Evolutionary conservation across 306 rosid species (phyloP), one percentile per base, ranked within the genome.

Genomic region (Herpetospermum pedunculosum): DNA sequence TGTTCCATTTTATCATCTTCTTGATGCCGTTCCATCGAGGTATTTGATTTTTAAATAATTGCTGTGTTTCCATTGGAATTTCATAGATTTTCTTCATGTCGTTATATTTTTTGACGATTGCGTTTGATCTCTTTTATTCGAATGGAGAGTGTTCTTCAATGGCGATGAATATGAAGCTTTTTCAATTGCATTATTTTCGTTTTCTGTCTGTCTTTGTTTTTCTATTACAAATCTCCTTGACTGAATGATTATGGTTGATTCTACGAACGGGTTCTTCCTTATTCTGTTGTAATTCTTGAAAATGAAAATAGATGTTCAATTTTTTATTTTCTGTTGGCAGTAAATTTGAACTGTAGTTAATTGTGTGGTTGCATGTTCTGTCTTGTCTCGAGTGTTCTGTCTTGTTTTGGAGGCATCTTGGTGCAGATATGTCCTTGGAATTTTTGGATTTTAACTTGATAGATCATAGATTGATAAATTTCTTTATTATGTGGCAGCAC

Each of bases 341-440:
- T 73, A 29, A 48, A 72, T 52, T 34, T 14, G 46, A 52, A 10
- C 64, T 53, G n/a, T 72, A 13, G 21, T 50, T 25, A 37, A 69
- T 5, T 50, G 71, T 26, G 77, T 58, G 71, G 34, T 55, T 58
- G 71, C 77, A 74, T 74, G 77, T 18, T 21, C n/a, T 43, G 77
- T 74, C 54, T 10, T 16, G 58, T 29, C 55, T 43, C 29, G 43
- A 15, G 1, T 43, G 23, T 16, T 74, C 67, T 74, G 77, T 58
- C 71, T 58, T 74, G 19, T 55, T 57, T 58, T 47, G 53, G 44
- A 58, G 64, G 52, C 37, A 25, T 74, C 40, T 41, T 32, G 44
- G 38, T 74, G 77, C 53, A 21, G 26, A 54, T 43, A 35, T 57
- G 30, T 55, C 54, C 37, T 74, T 69, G 37, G 73, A 25, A 41